Evolutionary conservation across 257 asterid genomes (phyloP).

Genomic region (Fraxinus pennsylvanica): DNA sequence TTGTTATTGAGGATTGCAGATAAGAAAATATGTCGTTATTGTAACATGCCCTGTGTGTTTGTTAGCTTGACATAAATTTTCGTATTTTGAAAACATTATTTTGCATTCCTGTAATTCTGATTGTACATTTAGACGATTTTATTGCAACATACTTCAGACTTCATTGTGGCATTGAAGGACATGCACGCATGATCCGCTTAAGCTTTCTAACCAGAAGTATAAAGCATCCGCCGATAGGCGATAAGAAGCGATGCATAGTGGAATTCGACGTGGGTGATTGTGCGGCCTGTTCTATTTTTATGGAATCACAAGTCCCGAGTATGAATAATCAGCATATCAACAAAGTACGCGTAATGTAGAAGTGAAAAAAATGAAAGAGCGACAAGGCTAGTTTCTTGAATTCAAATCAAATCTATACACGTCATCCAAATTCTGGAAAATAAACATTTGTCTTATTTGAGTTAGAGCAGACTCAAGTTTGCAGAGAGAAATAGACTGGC

Average conservation of each 20-base stretch:
- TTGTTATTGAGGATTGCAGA: not conserved
- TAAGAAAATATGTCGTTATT: conserved; percentile 19
- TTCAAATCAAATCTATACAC: conserved; percentile 34
- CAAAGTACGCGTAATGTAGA: not conserved
- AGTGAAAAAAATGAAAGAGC: not conserved
- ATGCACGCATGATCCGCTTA: too few species aligned
- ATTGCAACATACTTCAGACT: too few species aligned
- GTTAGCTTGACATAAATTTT: conserved; percentile 25
- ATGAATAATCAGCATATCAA: not conserved
- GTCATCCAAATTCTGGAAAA: conserved; percentile 19
- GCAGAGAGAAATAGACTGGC: conserved; percentile 18
- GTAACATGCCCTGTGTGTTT: conserved; percentile 31
- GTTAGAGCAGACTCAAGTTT: conserved; percentile 28
- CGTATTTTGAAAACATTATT: conserved; percentile 24
- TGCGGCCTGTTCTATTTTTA: too few species aligned
- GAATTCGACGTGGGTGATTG: too few species aligned
- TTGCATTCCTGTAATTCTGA: not conserved
- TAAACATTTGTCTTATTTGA: conserved; percentile 28
- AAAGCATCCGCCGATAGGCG: too few species aligned
- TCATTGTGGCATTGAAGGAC: too few species aligned
- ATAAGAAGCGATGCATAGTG: too few species aligned
- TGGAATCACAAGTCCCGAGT: too few species aligned
- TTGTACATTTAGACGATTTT: too few species aligned
- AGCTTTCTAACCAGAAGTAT: too few species aligned
- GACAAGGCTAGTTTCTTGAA: conserved; percentile 24